Conservation (phyloP, 352 stramenopile genomes). For the Pythium folliculosum region DNA sequence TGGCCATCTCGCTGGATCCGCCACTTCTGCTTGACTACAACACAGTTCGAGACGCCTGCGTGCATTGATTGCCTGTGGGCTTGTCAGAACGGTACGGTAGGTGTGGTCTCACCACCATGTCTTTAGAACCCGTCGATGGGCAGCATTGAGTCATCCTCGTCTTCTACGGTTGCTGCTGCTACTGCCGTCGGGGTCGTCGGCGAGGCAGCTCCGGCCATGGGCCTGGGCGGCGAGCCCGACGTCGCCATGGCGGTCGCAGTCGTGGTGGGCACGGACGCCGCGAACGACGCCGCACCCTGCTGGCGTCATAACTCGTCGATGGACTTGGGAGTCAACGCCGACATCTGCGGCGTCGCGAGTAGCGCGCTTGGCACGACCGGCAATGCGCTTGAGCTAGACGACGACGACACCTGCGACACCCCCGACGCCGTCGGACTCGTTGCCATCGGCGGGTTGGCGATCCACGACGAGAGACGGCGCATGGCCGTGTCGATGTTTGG, state of each 20-base stretch:
- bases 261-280: slow-evolving; percentile 30
- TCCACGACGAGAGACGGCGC: slow-evolving; percentile 74
- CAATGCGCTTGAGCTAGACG: slow-evolving; percentile 1
- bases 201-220: background rate
- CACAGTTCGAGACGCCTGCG: too few relatives aligned
- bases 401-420: slow-evolving; percentile 5
- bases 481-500: slow-evolving; percentile 86
- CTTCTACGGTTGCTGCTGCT: background rate
- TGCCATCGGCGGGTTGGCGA: slow-evolving; percentile 31
- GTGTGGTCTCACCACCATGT: too few relatives aligned
- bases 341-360: slow-evolving; percentile 25
- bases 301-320: slow-evolving; percentile 35
- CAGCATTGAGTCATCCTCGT: slow-evolving; percentile 23
- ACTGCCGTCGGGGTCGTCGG: background rate
- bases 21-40: too few relatives aligned
- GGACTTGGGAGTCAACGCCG: slow-evolving; percentile 25
- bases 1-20: too few relatives aligned
- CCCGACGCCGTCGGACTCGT: slow-evolving; percentile 13
- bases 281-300: slow-evolving; percentile 27
- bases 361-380: slow-evolving; percentile 28
- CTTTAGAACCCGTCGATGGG: slow-evolving; percentile 24
- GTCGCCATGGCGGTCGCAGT: background rate
- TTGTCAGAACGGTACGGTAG: too few relatives aligned
- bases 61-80: too few relatives aligned
- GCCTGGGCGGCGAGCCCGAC: background rate